Base-by-base conservation (phyloP, 169 alveolate genomes). In the Plasmodium inui region DNA sequence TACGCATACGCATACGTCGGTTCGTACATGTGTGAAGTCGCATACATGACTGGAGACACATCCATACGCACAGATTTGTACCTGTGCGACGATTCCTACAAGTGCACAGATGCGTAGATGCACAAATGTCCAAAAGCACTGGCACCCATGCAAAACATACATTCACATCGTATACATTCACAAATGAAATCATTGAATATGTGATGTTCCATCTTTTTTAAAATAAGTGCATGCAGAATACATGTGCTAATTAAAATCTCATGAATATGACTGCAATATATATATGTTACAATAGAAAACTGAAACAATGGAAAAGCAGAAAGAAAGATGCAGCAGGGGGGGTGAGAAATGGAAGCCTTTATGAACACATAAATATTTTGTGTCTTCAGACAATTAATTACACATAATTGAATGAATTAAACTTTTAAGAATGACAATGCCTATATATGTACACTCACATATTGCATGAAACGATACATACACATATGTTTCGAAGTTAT, bases 171-270 rank as follows among this genome's bases (percentile, higher is more conserved):
- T 67, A 22, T 67, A 67, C 37, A 67, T 67, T 67, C 76, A 67
- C 76, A n/a, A 67, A 30, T 19, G 84, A 44, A 32, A 79, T 9
- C 3, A 3, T 44, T 44, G 22, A 19, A 41, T 6, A 5, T 50
- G 5, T 26, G 4, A 67, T 67, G 41, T 79, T 50, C 70, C 55
- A 3, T 79, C 32, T 19, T 22, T 79, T 44, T 79, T 79, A 41
- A 79, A 79, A 26, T 39, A 30, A 37, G 22, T 39, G 9, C 55
- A 8, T 41, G 30, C 55, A 79, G 22, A 79, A 79, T 22, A n/a
- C 32, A 79, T 79, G 44, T 41, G 55, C 30, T 79, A 79, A 30
- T 79, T 79, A 79, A 79, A 79, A 79, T 79, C 84, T 79, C 55
- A 79, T 26, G 55, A 12, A 79, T 41, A 79, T 22, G 70, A 79